Base-by-base conservation (phyloP, 345 rosid genomes). In the Heritiera littoralis region DNA sequence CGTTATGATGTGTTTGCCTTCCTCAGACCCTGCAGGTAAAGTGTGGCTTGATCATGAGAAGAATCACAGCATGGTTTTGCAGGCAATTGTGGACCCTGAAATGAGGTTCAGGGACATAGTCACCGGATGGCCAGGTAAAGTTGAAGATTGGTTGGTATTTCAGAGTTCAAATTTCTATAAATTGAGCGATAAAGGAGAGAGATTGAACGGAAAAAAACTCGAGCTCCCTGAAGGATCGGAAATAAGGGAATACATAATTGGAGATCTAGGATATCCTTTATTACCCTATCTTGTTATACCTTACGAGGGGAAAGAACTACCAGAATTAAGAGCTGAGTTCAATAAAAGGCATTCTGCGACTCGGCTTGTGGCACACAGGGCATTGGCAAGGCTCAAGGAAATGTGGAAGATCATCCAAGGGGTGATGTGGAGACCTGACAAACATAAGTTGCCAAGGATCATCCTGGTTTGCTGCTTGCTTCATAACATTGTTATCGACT, bases 51-150 rank as follows among this genome's bases (percentile, higher is more conserved):
- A 90, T 70, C 83, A 63, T 7, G 86, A 85, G 85, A 87, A 91
- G 85, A 88, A 84, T 74, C 86, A 88, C 82, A 91, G 91, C 80
- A 86, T 91, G 90, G 81, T 89, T 65, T 72, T 91, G 86, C 94
- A 89, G 82, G 92, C 86, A 1, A 85, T 89, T 49, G 89, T 89
- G 52, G 91, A 85, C 83, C 86, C 92, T 15, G 83, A 86, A 18
- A 86, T 88, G 92, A 87, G 88, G 78, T 89, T 89, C 84, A 83
- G 84, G 17, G 92, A 89, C 80, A 87, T 91, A 60, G 86, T 91
- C 84, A 88, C 90, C 8, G 94, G 94, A 49, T 89, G 94, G 94
- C 92, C 94, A 0, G 94, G 94, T 60, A 87, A 85, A 81, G 80
- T 88, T 82, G 85, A 84, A 35, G 92, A 88, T 45, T 45, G 63